Evolutionary conservation across 129 eudicot species (phyloP).

Genomic region (carrot (Daucus carota)): DNA sequence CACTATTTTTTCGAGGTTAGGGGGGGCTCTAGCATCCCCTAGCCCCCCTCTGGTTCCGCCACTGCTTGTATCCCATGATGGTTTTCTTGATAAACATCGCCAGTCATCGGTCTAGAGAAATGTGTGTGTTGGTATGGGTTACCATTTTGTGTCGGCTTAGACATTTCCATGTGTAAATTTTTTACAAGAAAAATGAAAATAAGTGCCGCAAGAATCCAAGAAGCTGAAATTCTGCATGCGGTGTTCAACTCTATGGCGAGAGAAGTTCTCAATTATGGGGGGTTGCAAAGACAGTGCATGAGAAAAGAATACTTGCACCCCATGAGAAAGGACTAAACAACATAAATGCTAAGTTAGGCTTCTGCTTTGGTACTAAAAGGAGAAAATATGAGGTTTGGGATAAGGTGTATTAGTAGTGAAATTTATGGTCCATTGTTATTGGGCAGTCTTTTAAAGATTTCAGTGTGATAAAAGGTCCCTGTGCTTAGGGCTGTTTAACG

Average conservation of each 20-base stretch:
- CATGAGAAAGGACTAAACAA: constrained; percentile 17
- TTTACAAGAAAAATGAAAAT: constrained; percentile 29
- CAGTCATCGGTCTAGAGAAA: constrained; percentile 7
- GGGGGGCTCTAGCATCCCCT: no score
- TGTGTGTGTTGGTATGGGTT: constrained; percentile 9
- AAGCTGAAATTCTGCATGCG: constrained; percentile 23
- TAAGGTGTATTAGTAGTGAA: no score
- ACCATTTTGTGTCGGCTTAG: constrained; percentile 12
- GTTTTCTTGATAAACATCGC: not conserved
- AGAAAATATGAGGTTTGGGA: constrained; percentile 14
- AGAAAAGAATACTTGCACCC: constrained; percentile 1
- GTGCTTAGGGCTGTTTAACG: no score
- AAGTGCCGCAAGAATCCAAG: constrained; percentile 21
- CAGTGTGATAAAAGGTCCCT: constrained; percentile 7
- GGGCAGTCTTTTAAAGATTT: not conserved
- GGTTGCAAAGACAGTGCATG: constrained; percentile 7
- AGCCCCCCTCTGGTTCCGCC: no score
- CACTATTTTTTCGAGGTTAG: no score
- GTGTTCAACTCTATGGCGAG: not conserved
- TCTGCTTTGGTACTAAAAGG: constrained; percentile 12
- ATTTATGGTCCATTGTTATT: constrained; percentile 14
- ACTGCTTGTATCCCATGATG: not conserved
- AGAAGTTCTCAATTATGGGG: not conserved
- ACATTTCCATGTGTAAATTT: constrained; percentile 15
- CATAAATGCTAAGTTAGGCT: constrained; percentile 20